Conservation (phyloP, 495 filamentous ascomycete genomes). For the Xylaria telfairii region DNA sequence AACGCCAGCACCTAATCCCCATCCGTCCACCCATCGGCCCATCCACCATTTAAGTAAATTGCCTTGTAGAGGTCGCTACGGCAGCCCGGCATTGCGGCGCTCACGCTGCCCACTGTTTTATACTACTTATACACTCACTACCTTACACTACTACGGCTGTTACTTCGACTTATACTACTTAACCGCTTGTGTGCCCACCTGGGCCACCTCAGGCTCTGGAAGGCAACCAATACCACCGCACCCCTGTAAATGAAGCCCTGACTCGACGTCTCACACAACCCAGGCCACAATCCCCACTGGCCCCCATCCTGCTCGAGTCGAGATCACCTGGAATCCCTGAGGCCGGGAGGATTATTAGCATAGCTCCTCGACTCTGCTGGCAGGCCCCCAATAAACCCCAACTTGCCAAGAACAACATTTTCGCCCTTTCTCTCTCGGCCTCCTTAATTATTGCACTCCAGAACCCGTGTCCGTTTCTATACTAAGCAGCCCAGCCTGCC, state of each 20-base stretch:
- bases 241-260: slow-evolving; percentile 2
- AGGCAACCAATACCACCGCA: neutral
- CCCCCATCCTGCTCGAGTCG: neutral
- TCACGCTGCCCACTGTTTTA: too few relatives aligned
- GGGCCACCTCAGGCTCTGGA: neutral
- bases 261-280: slow-evolving; percentile 9
- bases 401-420: slow-evolving; percentile 47
- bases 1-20: slow-evolving; percentile 3
- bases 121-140: neutral
- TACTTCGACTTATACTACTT: neutral
- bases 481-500: neutral
- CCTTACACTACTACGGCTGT: neutral
- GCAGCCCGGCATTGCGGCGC: too few relatives aligned
- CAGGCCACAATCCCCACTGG: neutral
- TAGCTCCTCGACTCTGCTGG: slow-evolving; percentile 26
- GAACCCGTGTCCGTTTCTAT: slow-evolving; percentile 4
- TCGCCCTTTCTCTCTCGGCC: slow-evolving; percentile 30
- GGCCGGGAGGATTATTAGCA: slow-evolving; percentile 3
- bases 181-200: slow-evolving; percentile 6
- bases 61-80: too few relatives aligned
- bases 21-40: slow-evolving; percentile 7
- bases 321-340: slow-evolving; percentile 2
- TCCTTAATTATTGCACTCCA: slow-evolving; percentile 9
- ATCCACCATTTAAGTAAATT: slow-evolving; percentile 15
- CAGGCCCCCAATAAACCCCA: slow-evolving; percentile 33